Evolutionary conservation across 257 asterid genomes (phyloP).

Genomic region (Przewalskia tangutica): DNA sequence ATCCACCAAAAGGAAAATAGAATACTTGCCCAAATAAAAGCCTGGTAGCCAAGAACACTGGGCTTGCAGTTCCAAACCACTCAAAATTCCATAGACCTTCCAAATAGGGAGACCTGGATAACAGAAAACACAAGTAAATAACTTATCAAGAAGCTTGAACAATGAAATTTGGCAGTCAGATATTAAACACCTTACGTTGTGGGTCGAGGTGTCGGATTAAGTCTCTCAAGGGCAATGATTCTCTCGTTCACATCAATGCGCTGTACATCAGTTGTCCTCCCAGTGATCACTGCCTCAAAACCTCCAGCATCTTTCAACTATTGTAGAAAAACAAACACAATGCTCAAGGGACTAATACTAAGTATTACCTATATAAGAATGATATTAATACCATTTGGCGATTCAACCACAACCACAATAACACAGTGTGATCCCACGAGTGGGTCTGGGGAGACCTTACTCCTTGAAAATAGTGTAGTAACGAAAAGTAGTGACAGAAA

Average conservation of each 20-base stretch:
- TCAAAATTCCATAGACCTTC: constrained; percentile 69
- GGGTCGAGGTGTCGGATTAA: constrained; percentile 83
- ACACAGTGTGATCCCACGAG: too few relatives aligned
- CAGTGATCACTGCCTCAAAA: constrained; percentile 59
- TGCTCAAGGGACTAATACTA: background rate
- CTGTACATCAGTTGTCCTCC: constrained; percentile 47
- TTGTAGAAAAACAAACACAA: background rate
- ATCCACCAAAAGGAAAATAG: background rate
- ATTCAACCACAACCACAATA: background rate
- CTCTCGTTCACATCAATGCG: constrained; percentile 68
- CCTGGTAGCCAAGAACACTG: constrained; percentile 52
- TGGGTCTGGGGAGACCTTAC: too few relatives aligned
- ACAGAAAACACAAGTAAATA: constrained; percentile 17
- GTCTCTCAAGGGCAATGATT: constrained; percentile 64
- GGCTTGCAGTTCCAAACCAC: constrained; percentile 73
- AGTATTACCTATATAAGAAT: background rate
- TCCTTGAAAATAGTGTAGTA: too few relatives aligned
- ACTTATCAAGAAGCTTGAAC: background rate
- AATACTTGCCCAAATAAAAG: constrained; percentile 53
- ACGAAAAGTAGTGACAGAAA: too few relatives aligned
- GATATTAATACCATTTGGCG: background rate
- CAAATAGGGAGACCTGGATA: constrained; percentile 64
- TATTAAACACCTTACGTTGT: constrained; percentile 61
- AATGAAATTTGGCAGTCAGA: constrained; percentile 4
- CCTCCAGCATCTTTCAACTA: constrained; percentile 84